Percentiles rank a stretch among this genome's conserved stretches.
These are phyloP conservation scores for Calophaca sinica DNA, from an alignment of 306 rosid species.

Conservation along the genomic window DNA sequence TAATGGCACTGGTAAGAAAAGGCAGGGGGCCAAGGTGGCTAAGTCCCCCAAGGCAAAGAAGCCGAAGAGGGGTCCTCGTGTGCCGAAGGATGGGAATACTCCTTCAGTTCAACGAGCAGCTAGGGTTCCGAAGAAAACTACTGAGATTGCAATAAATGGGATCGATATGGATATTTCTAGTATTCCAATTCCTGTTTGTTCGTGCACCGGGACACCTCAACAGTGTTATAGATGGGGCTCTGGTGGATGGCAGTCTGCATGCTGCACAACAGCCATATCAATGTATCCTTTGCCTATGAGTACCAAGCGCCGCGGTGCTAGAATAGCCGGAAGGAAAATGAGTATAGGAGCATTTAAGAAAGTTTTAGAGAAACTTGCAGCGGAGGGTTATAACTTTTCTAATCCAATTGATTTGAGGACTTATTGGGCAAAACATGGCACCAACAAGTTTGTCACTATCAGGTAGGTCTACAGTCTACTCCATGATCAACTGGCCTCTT, in stretches of 20 bases:
- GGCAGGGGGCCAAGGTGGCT: constrained; percentile 69
- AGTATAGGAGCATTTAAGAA: constrained; percentile 99
- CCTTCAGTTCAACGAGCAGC: constrained; percentile 71
- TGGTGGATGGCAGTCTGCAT: constrained; percentile 99
- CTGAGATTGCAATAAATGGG: constrained; percentile 86
- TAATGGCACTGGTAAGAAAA: constrained; percentile 67
- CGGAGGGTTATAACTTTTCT: constrained; percentile 91
- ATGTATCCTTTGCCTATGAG: constrained; percentile 95
- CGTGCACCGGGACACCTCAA: constrained; percentile 89
- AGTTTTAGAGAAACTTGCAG: constrained; percentile 95
- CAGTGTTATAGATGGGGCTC: constrained; percentile 98
- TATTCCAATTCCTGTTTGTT: constrained; percentile 90
- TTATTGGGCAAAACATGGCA: constrained; percentile 99
- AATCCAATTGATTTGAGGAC: constrained; percentile 90
- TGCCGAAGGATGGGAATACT: constrained; percentile 64
- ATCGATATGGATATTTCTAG: constrained; percentile 83
- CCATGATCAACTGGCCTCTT: constrained; percentile 50
- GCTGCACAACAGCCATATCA: constrained; percentile 90
- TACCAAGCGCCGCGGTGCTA: constrained; percentile 93
- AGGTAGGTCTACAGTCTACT: constrained; percentile 73
- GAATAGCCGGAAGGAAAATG: constrained; percentile 99
- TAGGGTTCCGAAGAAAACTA: constrained; percentile 76
- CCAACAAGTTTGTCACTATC: constrained; percentile 98
- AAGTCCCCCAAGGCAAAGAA: constrained; percentile 82
- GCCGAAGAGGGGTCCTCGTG: constrained; percentile 72